Conservation (phyloP, 2,329 filamentous ascomycete genomes). For the Triangularia setosa region DNA sequence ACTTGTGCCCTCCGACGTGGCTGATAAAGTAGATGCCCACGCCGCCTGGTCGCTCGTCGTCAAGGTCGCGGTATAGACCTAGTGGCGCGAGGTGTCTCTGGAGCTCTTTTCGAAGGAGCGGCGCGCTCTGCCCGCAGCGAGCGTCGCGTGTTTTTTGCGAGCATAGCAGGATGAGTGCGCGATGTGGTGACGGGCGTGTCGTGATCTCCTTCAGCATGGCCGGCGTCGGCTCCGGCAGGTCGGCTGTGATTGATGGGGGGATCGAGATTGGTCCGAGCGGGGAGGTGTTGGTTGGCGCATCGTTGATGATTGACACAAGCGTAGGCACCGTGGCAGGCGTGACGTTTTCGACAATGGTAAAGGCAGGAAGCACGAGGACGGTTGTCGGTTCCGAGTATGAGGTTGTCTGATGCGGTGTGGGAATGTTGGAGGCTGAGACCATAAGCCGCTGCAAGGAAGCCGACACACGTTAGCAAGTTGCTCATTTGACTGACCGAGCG, state of each 20-base stretch:
- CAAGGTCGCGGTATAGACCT: slow-evolving; percentile 78
- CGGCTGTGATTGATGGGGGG: slow-evolving; percentile 31
- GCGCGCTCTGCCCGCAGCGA: slow-evolving; percentile 89
- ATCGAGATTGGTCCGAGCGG: slow-evolving; percentile 47
- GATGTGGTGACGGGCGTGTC: slow-evolving; percentile 70
- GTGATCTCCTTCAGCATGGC: slow-evolving; percentile 32
- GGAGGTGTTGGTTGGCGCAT: slow-evolving; percentile 68
- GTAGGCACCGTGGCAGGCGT: slow-evolving; percentile 68
- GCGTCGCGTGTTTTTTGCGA: slow-evolving; percentile 92
- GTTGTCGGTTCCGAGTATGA: slow-evolving; percentile 69
- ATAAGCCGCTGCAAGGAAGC: slow-evolving; percentile 63
- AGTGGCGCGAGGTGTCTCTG: slow-evolving; percentile 83
- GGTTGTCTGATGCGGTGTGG: slow-evolving; percentile 63
- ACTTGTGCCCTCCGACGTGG: slow-evolving; percentile 96
- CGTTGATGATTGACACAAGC: slow-evolving; percentile 65
- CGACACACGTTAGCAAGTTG: slow-evolving; percentile 7
- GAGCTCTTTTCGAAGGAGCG: slow-evolving; percentile 81
- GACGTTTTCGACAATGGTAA: slow-evolving; percentile 78
- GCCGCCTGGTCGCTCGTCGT: slow-evolving; percentile 85
- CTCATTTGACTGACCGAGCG: background rate
- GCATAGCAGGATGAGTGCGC: slow-evolving; percentile 85
- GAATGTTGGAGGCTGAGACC: slow-evolving; percentile 89
- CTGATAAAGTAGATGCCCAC: slow-evolving; percentile 96
- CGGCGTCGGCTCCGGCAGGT: slow-evolving; percentile 29
- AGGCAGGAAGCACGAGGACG: slow-evolving; percentile 79